Conservation (phyloP, 2,329 filamentous ascomycete species). For the Sporothrix phasma region DNA sequence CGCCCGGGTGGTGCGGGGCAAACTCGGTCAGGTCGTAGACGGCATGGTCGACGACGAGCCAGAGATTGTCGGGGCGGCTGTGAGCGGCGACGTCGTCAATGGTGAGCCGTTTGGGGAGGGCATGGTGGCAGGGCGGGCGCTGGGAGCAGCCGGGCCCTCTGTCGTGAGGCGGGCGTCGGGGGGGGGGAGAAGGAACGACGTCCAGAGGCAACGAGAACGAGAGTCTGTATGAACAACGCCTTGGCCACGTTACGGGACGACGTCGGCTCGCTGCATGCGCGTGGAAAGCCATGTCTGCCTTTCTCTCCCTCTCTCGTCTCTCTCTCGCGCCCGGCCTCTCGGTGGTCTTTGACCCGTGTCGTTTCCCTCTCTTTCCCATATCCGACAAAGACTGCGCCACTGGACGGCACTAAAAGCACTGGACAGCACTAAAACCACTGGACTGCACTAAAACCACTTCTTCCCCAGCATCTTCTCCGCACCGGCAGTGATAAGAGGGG, state of each 20-base stretch:
- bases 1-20: slow-evolving; percentile 34
- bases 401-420: not conserved
- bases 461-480: not conserved
- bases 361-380: not conserved
- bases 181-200: too few relatives aligned
- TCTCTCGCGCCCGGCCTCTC: not conserved
- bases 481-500: too few relatives aligned
- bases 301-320: not conserved
- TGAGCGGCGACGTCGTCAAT: slow-evolving; percentile 36
- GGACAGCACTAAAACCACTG: too few relatives aligned
- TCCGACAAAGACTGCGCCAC: not conserved
- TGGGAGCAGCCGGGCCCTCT: too few relatives aligned
- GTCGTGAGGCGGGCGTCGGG: too few relatives aligned
- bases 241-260: not conserved
- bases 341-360: not conserved
- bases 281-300: too few relatives aligned
- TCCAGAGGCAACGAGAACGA: too few relatives aligned
- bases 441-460: too few relatives aligned
- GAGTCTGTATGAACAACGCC: too few relatives aligned
- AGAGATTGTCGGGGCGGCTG: slow-evolving; percentile 41
- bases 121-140: not conserved
- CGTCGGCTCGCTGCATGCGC: not conserved
- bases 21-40: slow-evolving; percentile 64
- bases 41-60: slow-evolving; percentile 58
- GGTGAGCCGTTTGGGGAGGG: not conserved